phyloP scores from a whole-genome alignment of 306 rosid species.

The Sesbania bispinosa region DNA sequence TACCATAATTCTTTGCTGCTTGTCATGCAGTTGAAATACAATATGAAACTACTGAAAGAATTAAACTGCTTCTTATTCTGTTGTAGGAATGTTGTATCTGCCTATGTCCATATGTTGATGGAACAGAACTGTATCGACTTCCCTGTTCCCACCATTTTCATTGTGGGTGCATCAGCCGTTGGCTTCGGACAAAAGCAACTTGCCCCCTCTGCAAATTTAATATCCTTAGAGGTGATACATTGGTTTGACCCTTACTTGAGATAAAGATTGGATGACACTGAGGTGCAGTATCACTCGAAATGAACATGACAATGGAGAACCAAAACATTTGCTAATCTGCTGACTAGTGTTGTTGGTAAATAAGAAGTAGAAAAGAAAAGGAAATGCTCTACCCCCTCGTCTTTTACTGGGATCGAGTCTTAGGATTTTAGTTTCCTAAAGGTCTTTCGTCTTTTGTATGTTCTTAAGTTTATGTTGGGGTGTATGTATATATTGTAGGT shows the following conservation, averaged over 20 bases:
- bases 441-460: conserved; percentile 18
- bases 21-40: background rate
- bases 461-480: conserved; percentile 28
- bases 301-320: background rate
- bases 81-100: conserved; percentile 84
- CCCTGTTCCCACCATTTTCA: conserved; percentile 89
- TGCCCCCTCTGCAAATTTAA: conserved; percentile 85
- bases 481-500: conserved; percentile 29
- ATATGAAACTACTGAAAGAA: background rate
- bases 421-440: conserved; percentile 29
- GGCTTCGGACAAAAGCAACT: conserved; percentile 80
- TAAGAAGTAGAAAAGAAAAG: conserved; percentile 15
- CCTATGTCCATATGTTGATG: conserved; percentile 62
- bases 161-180: conserved; percentile 74
- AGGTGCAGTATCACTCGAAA: conserved; percentile 13
- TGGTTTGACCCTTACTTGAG: conserved; percentile 46
- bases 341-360: conserved; percentile 37
- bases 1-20: background rate
- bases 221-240: conserved; percentile 59
- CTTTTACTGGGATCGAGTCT: background rate
- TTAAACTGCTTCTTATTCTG: conserved; percentile 17
- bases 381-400: background rate
- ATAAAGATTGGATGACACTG: background rate
- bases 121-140: conserved; percentile 67
- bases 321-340: conserved; percentile 33